These are phyloP conservation scores for Fallopia convolvulus DNA, from an alignment of 148 eudicot species.

Conservation along the genomic window DNA sequence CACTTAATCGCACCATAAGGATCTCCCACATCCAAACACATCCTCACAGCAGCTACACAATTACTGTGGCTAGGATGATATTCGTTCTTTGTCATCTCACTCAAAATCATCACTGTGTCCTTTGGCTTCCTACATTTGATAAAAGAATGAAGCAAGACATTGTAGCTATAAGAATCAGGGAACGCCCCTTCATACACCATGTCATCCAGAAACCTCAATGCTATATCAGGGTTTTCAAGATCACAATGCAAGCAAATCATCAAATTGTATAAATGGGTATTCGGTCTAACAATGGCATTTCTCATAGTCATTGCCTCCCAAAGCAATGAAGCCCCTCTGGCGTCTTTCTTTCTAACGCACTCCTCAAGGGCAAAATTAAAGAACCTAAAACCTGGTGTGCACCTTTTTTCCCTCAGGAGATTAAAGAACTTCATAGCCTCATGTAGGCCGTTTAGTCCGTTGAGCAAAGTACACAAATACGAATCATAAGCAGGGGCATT, in stretches of 20 bases:
- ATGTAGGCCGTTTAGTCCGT: slow-evolving; percentile 42
- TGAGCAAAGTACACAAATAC: slow-evolving; percentile 54
- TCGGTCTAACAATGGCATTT: slow-evolving; percentile 35
- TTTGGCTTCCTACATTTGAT: slow-evolving; percentile 33
- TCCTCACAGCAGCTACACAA: slow-evolving; percentile 43
- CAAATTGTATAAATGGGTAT: slow-evolving; percentile 53
- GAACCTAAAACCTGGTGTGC: slow-evolving; percentile 64
- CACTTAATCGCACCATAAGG: slow-evolving; percentile 56
- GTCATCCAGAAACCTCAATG: slow-evolving; percentile 52
- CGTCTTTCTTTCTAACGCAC: slow-evolving; percentile 44
- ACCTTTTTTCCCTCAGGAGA: slow-evolving; percentile 50
- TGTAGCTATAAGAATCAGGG: slow-evolving; percentile 53
- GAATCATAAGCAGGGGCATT: slow-evolving; percentile 63
- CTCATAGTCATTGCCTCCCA: slow-evolving; percentile 53
- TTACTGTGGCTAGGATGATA: slow-evolving; percentile 42
- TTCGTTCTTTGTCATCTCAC: slow-evolving; percentile 83
- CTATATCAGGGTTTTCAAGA: slow-evolving; percentile 36
- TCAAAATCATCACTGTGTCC: slow-evolving; percentile 43
- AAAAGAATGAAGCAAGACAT: slow-evolving; percentile 35
- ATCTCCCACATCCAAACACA: slow-evolving; percentile 44
- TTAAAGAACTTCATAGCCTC: slow-evolving; percentile 53
- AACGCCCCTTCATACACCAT: slow-evolving; percentile 71
- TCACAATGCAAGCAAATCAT: slow-evolving; percentile 57
- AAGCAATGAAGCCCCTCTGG: slow-evolving; percentile 40
- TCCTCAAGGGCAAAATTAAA: slow-evolving; percentile 56